These are phyloP conservation scores for Dendrocalamus sinicus DNA, from an alignment of 176 grass and related monocot genomes.

Conservation along the genomic window DNA sequence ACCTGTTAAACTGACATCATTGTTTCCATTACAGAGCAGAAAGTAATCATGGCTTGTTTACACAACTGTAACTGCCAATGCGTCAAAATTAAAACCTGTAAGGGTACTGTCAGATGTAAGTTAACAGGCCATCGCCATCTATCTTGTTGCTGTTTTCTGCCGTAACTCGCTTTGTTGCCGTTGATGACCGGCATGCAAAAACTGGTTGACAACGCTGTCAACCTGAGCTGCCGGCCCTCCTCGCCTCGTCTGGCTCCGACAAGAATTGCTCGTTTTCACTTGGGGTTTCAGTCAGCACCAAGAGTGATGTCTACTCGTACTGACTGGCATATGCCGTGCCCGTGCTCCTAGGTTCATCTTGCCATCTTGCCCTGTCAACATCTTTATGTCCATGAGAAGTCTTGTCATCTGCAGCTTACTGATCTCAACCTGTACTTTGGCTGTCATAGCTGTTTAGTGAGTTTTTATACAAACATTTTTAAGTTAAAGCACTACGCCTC, in stretches of 20 bases:
- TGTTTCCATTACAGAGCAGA: constrained; percentile 6
- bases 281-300: not conserved
- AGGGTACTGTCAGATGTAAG: not conserved
- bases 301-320: not conserved
- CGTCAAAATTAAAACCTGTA: not conserved
- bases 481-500: too few relatives aligned
- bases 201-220: not conserved
- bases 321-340: not conserved
- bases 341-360: not conserved
- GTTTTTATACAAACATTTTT: too few relatives aligned
- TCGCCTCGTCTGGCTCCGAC: not conserved
- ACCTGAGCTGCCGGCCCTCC: not conserved
- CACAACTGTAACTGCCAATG: not conserved
- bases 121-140: not conserved
- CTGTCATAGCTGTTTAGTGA: not conserved
- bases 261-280: not conserved
- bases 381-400: not conserved
- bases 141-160: not conserved
- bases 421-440: not conserved
- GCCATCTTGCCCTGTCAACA: constrained; percentile 11
- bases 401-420: not conserved
- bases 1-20: not conserved
- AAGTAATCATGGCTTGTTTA: constrained; percentile 1
- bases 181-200: not conserved
- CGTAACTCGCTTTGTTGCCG: not conserved